Evolutionary conservation across 768 basidiomycete genomes (phyloP).

Genomic region (Arthromyces matolae): DNA sequence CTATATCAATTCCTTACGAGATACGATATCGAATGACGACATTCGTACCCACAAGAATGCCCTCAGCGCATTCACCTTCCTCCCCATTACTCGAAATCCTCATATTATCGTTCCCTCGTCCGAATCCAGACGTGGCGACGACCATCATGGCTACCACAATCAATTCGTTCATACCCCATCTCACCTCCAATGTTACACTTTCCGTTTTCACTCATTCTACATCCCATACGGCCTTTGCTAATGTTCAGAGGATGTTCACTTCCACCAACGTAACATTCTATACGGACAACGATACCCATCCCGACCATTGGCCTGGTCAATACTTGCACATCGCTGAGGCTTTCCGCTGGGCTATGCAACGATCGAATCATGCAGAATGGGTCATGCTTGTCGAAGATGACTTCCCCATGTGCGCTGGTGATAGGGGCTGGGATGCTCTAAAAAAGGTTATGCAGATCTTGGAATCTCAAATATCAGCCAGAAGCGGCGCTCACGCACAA

Average conservation of each 20-base stretch:
- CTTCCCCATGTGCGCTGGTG: constrained; percentile 37
- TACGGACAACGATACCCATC: constrained; percentile 28
- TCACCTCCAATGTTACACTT: constrained; percentile 25
- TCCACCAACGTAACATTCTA: constrained; percentile 23
- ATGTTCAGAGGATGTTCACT: constrained; percentile 22
- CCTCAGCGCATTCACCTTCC: constrained; percentile 16
- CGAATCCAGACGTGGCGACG: constrained; percentile 24
- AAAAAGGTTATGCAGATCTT: constrained; percentile 29
- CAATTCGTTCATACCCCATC: constrained; percentile 32
- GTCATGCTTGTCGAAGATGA: constrained; percentile 43
- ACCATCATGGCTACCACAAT: constrained; percentile 34
- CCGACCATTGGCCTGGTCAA: constrained; percentile 27
- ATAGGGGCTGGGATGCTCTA: constrained; percentile 30
- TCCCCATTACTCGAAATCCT: constrained; percentile 37
- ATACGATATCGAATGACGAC: constrained; percentile 3
- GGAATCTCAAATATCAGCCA: constrained; percentile 16
- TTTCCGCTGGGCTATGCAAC: constrained; percentile 30
- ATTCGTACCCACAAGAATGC: constrained; percentile 13
- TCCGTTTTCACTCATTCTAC: constrained; percentile 38
- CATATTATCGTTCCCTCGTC: constrained; percentile 36
- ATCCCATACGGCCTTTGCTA: constrained; percentile 28
- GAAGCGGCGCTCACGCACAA: constrained; percentile 19
- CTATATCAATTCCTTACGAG: constrained; percentile 13
- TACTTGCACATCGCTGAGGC: constrained; percentile 40
- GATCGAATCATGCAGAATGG: constrained; percentile 30